Percentiles rank a stretch among this genome's conserved stretches.
Conservation (phyloP, 306 rosid species). For the Pyrus communis region DNA sequence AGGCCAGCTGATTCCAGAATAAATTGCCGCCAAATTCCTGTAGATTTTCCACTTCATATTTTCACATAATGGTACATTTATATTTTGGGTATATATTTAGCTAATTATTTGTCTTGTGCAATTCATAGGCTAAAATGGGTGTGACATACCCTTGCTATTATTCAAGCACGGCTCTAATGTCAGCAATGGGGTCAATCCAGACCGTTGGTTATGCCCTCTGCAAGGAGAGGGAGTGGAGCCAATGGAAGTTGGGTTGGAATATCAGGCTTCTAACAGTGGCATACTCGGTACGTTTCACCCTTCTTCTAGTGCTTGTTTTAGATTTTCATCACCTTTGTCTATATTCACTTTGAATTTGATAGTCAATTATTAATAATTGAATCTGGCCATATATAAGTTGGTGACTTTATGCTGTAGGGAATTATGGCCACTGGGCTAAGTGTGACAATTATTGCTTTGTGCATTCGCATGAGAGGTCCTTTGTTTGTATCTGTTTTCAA, state of each 20-base stretch:
- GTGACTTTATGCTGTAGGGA: conserved; percentile 26
- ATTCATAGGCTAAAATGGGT: conserved; percentile 50
- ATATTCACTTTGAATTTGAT: neutral
- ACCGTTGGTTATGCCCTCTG: conserved; percentile 35
- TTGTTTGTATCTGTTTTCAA: conserved; percentile 40
- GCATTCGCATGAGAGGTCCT: conserved; percentile 44
- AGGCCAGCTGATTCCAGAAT: no score
- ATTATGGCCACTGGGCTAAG: conserved; percentile 33
- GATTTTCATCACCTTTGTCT: neutral
- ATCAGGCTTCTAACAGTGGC: conserved; percentile 50
- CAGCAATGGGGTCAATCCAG: conserved; percentile 45
- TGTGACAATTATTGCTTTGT: conserved; percentile 25
- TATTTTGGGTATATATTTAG: neutral
- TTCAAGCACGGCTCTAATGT: conserved; percentile 64
- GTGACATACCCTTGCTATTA: conserved; percentile 41
- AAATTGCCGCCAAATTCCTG: no score
- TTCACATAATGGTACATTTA: no score
- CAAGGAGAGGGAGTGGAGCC: conserved; percentile 46
- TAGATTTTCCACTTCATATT: neutral
- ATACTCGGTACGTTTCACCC: conserved; percentile 32
- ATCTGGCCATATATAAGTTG: neutral
- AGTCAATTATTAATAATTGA: neutral
- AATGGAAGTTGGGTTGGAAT: conserved; percentile 62
- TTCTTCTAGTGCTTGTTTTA: neutral
- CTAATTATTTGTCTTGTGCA: neutral